These are phyloP conservation scores for Fusarium virguliforme DNA, from an alignment of 2,329 filamentous ascomycete species.

Conservation along the genomic window DNA sequence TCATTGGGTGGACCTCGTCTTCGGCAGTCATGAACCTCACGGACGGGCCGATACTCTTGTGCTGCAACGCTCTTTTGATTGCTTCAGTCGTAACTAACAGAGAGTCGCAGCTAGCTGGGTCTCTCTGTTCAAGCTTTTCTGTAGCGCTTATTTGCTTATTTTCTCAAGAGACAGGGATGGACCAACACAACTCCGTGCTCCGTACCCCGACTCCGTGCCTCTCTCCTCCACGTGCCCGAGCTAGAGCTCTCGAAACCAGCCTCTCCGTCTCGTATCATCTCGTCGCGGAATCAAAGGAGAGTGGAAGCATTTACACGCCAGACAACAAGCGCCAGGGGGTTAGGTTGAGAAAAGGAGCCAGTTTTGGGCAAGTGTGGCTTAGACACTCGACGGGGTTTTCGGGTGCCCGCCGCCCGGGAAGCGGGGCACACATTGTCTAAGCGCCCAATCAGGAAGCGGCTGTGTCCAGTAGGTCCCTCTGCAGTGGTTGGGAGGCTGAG, in stretches of 20 bases:
- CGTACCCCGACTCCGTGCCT: not conserved
- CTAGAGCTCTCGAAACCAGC: slow-evolving; percentile 14
- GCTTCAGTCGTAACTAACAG: not conserved
- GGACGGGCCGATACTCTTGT: slow-evolving; percentile 16
- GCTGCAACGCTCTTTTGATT: not conserved
- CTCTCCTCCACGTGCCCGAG: slow-evolving; percentile 5
- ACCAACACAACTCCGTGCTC: not conserved
- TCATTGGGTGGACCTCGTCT: not conserved
- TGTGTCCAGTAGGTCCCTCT: slow-evolving; percentile 14
- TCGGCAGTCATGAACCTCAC: slow-evolving; percentile 1
- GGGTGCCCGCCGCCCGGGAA: slow-evolving; percentile 40
- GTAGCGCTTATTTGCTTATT: slow-evolving; percentile 35
- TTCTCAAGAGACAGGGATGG: slow-evolving; percentile 3
- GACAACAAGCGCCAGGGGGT: not conserved
- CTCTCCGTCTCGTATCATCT: slow-evolving; percentile 14
- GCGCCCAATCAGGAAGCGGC: slow-evolving; percentile 31
- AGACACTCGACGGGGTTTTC: slow-evolving; percentile 39
- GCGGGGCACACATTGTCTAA: slow-evolving; percentile 23
- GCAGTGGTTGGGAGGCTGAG: slow-evolving; percentile 32
- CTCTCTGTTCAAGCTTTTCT: slow-evolving; percentile 9
- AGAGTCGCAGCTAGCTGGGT: too few relatives aligned
- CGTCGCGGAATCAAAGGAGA: not conserved
- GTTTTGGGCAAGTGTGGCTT: slow-evolving; percentile 43
- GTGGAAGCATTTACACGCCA: slow-evolving; percentile 21
- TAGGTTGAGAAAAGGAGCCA: slow-evolving; percentile 16